A percentile compares a stretch with the other conserved stretches of the same genome.
Conservation (phyloP, 352 stramenopile genomes). For the Pythium insidiosum region DNA sequence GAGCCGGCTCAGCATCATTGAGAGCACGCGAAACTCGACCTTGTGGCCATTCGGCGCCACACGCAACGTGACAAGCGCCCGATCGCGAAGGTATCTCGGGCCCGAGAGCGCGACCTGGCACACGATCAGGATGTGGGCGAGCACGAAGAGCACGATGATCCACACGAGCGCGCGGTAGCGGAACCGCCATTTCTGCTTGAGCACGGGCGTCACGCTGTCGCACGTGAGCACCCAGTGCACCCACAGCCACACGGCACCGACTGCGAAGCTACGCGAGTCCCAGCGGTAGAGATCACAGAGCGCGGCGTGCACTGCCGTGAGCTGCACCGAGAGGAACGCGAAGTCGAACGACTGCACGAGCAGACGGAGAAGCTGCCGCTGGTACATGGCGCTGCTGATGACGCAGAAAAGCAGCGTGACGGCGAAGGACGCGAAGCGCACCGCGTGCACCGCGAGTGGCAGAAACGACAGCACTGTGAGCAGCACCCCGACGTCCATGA, state of each 20-base stretch:
- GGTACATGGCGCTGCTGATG: constrained; percentile 3
- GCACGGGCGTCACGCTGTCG: constrained; percentile 13
- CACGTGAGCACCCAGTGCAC: constrained; percentile 23
- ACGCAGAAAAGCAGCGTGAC: constrained; percentile 10
- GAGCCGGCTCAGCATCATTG: constrained; percentile 10
- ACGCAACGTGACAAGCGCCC: background rate
- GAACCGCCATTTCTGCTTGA: constrained; percentile 9
- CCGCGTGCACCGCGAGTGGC: background rate
- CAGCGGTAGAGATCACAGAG: constrained; percentile 24
- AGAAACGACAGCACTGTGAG: constrained; percentile 1
- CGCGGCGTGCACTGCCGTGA: constrained; percentile 18
- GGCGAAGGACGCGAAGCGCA: background rate
- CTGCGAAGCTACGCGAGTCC: constrained; percentile 10
- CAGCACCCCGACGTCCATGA: constrained; percentile 4
- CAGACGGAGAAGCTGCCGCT: constrained; percentile 18
- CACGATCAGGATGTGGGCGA: constrained; percentile 3
- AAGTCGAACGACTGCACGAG: constrained; percentile 34
- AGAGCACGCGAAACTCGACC: constrained; percentile 2
- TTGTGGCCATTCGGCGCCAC: background rate
- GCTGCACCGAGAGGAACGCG: constrained; percentile 24
- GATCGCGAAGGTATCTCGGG: constrained; percentile 3
- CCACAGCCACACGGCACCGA: constrained; percentile 18
- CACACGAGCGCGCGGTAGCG: background rate
- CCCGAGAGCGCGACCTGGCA: background rate
- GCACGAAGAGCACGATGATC: constrained; percentile 2